Conservation (phyloP, 2,329 filamentous ascomycete species). For the Alternaria arborescens region DNA sequence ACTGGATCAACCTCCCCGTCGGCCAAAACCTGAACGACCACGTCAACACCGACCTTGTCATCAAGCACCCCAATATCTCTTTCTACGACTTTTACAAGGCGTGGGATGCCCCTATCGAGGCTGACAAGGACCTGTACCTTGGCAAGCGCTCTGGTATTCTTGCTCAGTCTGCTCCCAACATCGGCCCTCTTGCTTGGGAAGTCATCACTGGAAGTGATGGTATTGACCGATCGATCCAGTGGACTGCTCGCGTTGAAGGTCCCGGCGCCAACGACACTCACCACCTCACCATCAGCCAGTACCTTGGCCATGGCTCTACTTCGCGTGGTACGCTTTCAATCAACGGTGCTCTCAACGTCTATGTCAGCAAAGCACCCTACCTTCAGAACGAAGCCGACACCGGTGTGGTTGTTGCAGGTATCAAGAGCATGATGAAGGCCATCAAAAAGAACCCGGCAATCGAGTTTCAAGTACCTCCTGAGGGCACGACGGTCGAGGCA, state of each 20-base stretch:
- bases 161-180: slow-evolving; percentile 71
- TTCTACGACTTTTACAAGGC: slow-evolving; percentile 74
- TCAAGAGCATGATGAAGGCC: slow-evolving; percentile 67
- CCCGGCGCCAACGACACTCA: slow-evolving; percentile 54
- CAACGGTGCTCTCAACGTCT: slow-evolving; percentile 64
- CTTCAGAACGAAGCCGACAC: slow-evolving; percentile 66
- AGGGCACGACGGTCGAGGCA: slow-evolving; percentile 61
- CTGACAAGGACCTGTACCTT: slow-evolving; percentile 54
- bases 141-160: slow-evolving; percentile 66
- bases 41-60: slow-evolving; percentile 66
- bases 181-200: slow-evolving; percentile 70
- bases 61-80: slow-evolving; percentile 61
- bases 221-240: slow-evolving; percentile 70
- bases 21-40: slow-evolving; percentile 61
- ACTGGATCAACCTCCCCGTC: slow-evolving; percentile 63
- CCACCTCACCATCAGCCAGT: slow-evolving; percentile 58
- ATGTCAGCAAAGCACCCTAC: slow-evolving; percentile 68
- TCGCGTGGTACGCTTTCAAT: slow-evolving; percentile 70
- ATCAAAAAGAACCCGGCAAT: slow-evolving; percentile 64
- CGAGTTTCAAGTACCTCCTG: slow-evolving; percentile 63
- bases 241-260: slow-evolving; percentile 70
- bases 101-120: slow-evolving; percentile 56
- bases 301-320: slow-evolving; percentile 71
- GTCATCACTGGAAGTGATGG: slow-evolving; percentile 66
- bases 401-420: slow-evolving; percentile 69